Evolutionary conservation across 371 early-diverging fungal genomes (phyloP), one percentile per base, ranked within the genome.

Genomic region (Rhizoclosmatium hyalinum): DNA sequence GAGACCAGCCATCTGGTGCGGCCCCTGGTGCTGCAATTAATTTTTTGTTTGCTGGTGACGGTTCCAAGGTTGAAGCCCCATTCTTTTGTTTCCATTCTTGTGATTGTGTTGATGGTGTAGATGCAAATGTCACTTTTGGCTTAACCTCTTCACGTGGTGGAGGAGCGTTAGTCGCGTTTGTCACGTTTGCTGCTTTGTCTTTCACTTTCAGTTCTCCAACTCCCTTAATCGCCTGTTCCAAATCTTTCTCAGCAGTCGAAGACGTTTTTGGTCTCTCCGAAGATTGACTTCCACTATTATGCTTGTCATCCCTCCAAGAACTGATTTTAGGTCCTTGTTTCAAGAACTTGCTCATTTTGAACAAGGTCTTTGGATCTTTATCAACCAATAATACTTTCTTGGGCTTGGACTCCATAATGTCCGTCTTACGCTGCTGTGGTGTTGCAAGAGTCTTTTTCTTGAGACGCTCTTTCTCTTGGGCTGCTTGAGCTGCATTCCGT

Each of bases 301-400:
- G 50, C 12, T 50, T 12, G 10, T 39, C 58, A 42, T 43, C 19
- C 19, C 85, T 57, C 73, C 78, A 75, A 10, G 82, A 83, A 44
- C 55, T 68, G 55, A 86, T 79, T 65, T 81, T 80, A 14, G 84
- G 76, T 8, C 60, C 67, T 50, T 55, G 46, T 19, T 81, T 77
- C 60, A 68, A 62, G 70, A 87, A 87, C 72, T 81, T 79, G n/a
- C 78, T 67, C 78, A 87, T 81, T 75, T 87, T 87, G 81, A 85
- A 87, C 14, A 87, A 76, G 8, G 75, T 75, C 10, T 74, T 72
- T 2, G 82, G 80, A 77, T 87, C 82, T 66, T 81, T 79, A 56
- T 81, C 81, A n/a, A 74, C 63, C 46, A 75, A 65, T 2, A 68
- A 65, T 2, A 63, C 3, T 39, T 77, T 68, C 72, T 79, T 78